These are phyloP conservation scores for Cordyceps tenuipes DNA, from an alignment of 2,329 filamentous ascomycete species.

Conservation along the genomic window DNA sequence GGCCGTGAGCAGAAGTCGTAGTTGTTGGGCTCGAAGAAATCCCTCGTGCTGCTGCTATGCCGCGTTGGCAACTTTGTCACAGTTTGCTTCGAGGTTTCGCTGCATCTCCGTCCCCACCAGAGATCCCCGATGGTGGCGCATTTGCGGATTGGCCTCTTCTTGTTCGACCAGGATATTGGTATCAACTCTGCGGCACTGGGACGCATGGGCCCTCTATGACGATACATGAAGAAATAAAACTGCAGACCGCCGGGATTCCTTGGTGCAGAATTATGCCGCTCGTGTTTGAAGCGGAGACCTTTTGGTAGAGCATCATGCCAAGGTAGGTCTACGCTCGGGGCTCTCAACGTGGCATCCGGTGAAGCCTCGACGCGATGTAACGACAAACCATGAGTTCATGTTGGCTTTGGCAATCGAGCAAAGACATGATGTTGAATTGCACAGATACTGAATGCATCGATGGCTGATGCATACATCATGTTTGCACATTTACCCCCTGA, in stretches of 20 bases:
- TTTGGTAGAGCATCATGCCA: not conserved
- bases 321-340: not conserved
- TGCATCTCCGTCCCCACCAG: not conserved
- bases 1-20: not conserved
- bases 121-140: not conserved
- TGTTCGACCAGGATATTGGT: not conserved
- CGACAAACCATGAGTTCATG: not conserved
- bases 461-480: not conserved
- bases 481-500: not conserved
- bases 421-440: not conserved
- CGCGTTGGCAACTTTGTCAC: not conserved
- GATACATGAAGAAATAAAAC: not conserved
- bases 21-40: no score
- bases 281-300: not conserved
- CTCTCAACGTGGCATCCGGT: not conserved
- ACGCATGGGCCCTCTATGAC: not conserved
- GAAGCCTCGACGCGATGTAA: not conserved
- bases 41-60: not conserved
- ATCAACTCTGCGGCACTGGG: not conserved
- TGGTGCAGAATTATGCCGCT: not conserved
- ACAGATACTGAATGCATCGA: not conserved
- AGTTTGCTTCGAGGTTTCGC: not conserved
- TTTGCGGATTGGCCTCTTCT: not conserved
- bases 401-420: not conserved
- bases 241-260: no score